A percentile compares a stretch with the other conserved stretches of the same genome.
Evolutionary conservation across 2,329 filamentous ascomycete genomes (phyloP).

Genomic region (Colletotrichum sp.): DNA sequence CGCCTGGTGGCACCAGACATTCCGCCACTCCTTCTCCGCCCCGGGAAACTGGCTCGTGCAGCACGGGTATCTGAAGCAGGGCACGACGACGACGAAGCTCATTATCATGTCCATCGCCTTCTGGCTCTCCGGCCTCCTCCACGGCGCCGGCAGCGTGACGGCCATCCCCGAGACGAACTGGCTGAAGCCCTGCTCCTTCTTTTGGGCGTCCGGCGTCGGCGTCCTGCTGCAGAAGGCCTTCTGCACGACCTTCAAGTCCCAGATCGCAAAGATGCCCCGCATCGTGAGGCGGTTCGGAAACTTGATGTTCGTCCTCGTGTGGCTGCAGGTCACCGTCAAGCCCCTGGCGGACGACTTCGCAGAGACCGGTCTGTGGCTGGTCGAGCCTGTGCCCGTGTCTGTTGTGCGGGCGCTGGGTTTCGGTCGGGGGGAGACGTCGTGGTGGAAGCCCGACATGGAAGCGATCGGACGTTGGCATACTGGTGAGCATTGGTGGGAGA

Average conservation of each 20-base stretch:
- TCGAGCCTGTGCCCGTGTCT: slow-evolving; percentile 83
- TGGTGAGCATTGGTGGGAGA: slow-evolving; percentile 68
- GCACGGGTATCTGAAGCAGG: slow-evolving; percentile 41
- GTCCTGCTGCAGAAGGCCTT: slow-evolving; percentile 62
- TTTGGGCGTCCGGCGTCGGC: slow-evolving; percentile 71
- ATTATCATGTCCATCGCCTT: slow-evolving; percentile 61
- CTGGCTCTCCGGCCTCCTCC: slow-evolving; percentile 69
- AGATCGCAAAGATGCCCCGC: slow-evolving; percentile 45
- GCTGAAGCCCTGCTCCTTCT: slow-evolving; percentile 71
- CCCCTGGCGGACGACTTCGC: slow-evolving; percentile 80
- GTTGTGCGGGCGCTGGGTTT: slow-evolving; percentile 69
- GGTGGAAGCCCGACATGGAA: slow-evolving; percentile 70
- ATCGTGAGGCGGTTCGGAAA: slow-evolving; percentile 61
- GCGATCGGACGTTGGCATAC: slow-evolving; percentile 60
- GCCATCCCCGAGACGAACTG: slow-evolving; percentile 57
- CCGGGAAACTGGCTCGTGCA: slow-evolving; percentile 56
- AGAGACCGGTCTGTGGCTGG: slow-evolving; percentile 76
- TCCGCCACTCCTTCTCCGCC: slow-evolving; percentile 74
- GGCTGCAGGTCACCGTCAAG: slow-evolving; percentile 71
- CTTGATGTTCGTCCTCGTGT: slow-evolving; percentile 64
- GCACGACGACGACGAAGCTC: slow-evolving; percentile 34
- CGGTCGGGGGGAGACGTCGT: slow-evolving; percentile 63
- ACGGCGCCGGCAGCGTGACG: slow-evolving; percentile 73
- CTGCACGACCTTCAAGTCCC: slow-evolving; percentile 34
- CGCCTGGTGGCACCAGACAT: slow-evolving; percentile 89